Evolutionary conservation across 352 stramenopile genomes (phyloP), one percentile per base, ranked within the genome.

Genomic region (Pythium sp.): DNA sequence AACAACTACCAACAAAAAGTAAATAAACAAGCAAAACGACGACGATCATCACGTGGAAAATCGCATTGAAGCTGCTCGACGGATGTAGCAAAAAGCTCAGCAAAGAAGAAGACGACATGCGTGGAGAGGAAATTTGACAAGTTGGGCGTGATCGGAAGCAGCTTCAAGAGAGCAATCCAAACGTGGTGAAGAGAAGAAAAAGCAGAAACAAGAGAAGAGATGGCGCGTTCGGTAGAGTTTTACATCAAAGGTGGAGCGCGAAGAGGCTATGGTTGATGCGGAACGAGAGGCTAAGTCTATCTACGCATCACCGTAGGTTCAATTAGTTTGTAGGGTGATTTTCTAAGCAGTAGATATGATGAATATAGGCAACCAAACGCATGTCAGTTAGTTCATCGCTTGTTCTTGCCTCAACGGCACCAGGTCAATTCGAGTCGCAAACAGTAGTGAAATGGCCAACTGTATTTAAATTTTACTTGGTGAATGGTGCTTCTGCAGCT

Each of bases 401-500:
- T 41, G 34, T 41, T 12, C 34, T 41, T 14, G 34, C 34, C 34
- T 41, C 8, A 11, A 41, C 8, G 34, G 12, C 9, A 14, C 34
- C 9, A 41, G 9, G 34, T 12, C 34, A 41, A 41, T 41, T 41
- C 34, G 8, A 41, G 34, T 41, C 34, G 3, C 34, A 41, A 41
- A 41, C 34, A 14, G 34, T 41, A 41, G 34, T 41, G 14, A 8
- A 43, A 47, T n/a, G 41, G 41, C 15, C 41, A 49, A 22, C 7
- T 43, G 36, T 43, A 43, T 43, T 56, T 58, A 14, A 18, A n/a
- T 12, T 58, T 36, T 60, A 60, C 4, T 11, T 22, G 41, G 55
- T 30, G 18, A 60, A 91, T 22, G 84, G 81, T 3, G 83, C 81
- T 53, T 86, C 71, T 0, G 79, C 76, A 43, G 77, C 77, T 58